These are phyloP conservation scores for Basipetospora sp. DNA, from an alignment of 2,329 filamentous ascomycete species.

Conservation along the genomic window DNA sequence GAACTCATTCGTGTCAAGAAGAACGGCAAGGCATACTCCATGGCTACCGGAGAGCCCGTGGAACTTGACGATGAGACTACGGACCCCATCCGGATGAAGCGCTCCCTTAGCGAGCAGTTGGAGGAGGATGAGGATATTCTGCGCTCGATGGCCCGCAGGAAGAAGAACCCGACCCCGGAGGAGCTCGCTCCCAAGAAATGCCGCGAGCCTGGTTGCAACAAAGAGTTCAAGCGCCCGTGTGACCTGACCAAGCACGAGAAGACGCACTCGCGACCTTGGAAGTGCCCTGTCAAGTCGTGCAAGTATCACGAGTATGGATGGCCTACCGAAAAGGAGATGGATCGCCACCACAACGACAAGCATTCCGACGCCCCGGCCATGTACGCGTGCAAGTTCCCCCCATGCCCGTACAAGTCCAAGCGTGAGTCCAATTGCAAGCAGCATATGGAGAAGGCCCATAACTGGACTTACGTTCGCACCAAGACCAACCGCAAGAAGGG, in stretches of 20 bases:
- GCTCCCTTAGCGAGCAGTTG: slow-evolving; percentile 52
- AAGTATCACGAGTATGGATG: slow-evolving; percentile 83
- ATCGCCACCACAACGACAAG: slow-evolving; percentile 91
- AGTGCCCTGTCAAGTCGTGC: slow-evolving; percentile 69
- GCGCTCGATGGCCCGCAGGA: slow-evolving; percentile 88
- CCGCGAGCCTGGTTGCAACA: slow-evolving; percentile 61
- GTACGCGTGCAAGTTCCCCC: slow-evolving; percentile 68
- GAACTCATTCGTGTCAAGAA: slow-evolving; percentile 73
- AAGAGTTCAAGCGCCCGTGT: slow-evolving; percentile 92
- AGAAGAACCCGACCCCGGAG: slow-evolving; percentile 80
- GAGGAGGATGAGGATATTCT: slow-evolving; percentile 70
- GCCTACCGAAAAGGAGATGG: slow-evolving; percentile 95
- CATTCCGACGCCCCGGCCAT: slow-evolving; percentile 68
- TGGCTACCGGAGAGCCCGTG: slow-evolving; percentile 54
- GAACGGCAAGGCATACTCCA: slow-evolving; percentile 64
- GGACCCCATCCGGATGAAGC: slow-evolving; percentile 44
- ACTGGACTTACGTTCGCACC: slow-evolving; percentile 77
- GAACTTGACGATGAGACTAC: slow-evolving; percentile 30
- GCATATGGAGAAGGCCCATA: slow-evolving; percentile 95
- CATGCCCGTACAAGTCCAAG: slow-evolving; percentile 88
- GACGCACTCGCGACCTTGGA: slow-evolving; percentile 91
- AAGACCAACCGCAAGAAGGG: slow-evolving; percentile 72
- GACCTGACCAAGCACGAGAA: slow-evolving; percentile 97
- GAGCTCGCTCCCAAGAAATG: slow-evolving; percentile 70
- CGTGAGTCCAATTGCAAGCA: slow-evolving; percentile 94